phyloP scores from a whole-genome alignment of 441 rosid genomes.

The Gossypium schwendimanii region DNA sequence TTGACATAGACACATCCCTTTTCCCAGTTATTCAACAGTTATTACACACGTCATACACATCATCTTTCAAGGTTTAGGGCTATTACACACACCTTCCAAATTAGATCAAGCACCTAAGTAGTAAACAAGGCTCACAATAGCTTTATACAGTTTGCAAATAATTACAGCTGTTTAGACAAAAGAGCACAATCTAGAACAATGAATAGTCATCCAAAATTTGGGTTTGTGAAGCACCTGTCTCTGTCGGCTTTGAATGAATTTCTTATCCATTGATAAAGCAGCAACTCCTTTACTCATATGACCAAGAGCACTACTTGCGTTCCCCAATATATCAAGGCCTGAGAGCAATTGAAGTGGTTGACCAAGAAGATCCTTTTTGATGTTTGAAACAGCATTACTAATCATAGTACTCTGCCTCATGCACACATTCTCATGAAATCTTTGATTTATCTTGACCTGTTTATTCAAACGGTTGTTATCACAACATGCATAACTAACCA shows the following conservation, averaged over 20 bases:
- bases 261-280: conserved; percentile 96
- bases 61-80: background rate
- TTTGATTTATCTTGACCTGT: conserved; percentile 84
- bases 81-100: background rate
- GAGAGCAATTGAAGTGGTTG: conserved; percentile 97
- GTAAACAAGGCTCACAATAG: background rate
- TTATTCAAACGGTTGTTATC: conserved; percentile 12
- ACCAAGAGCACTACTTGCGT: conserved; percentile 99
- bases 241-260: conserved; percentile 88
- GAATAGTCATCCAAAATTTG: conserved; percentile 7
- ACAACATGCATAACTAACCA: conserved; percentile 11
- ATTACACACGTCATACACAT: background rate
- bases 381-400: conserved; percentile 65
- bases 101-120: background rate
- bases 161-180: background rate
- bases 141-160: background rate
- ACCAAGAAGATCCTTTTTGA: conserved; percentile 89
- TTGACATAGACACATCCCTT: background rate
- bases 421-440: conserved; percentile 70
- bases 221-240: conserved; percentile 61
- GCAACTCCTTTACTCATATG: conserved; percentile 99
- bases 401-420: conserved; percentile 95
- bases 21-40: no score
- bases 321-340: conserved; percentile 96
- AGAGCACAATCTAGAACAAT: background rate